Evolutionary conservation across 2,329 filamentous ascomycete species (phyloP), one percentile per base, ranked within the genome.

Genomic region (Fusarium multiceps): DNA sequence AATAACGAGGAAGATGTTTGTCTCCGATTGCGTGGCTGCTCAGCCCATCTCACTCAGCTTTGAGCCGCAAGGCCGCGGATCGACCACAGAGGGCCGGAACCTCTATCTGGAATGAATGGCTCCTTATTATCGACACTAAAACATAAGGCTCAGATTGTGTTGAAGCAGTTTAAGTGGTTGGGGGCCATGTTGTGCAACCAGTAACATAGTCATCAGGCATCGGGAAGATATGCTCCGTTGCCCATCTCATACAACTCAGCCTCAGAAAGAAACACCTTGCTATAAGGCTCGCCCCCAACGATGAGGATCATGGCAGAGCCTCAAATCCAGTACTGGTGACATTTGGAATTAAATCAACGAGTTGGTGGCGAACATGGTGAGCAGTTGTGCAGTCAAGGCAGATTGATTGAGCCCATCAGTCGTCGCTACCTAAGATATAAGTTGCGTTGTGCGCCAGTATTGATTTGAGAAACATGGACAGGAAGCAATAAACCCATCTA

Each of bases 141-240:
- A 7, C 0, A 11, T 37, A 7, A 7, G 3, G 18, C 34, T n/a
- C 18, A n/a, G 1, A n/a, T n/a, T 12, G 2, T 37, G 6, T 1
- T 37, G 18, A 12, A n/a, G 18, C 6, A 37, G 3, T 37, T 37
- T 12, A 12, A 37, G 34, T 37, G 18, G 34, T n/a, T 37, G 34
- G 34, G 34, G 34, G 18, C 18, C 34, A 37, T 37, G 18, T 5
- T n/a, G 34, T 37, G 10, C 34, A 37, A 37, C 34, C 34, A 37
- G 1, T 11, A 37, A 4, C 3, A 37, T 10, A 37, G 18, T 37
- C 34, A 37, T 12, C 3, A n/a, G 18, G 6, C 18, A 37, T n/a
- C 18, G 18, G 18, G 10, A 7, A 37, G 9, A 18, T 11, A 0
- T 37, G 0, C 10, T 37, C 34, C 10, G 18, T 37, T 37, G 18